A percentile compares a stretch with the other conserved stretches of the same genome.
phyloP scores from a whole-genome alignment of 805 yeast genomes.

The Metschnikowia peoriensis region DNA sequence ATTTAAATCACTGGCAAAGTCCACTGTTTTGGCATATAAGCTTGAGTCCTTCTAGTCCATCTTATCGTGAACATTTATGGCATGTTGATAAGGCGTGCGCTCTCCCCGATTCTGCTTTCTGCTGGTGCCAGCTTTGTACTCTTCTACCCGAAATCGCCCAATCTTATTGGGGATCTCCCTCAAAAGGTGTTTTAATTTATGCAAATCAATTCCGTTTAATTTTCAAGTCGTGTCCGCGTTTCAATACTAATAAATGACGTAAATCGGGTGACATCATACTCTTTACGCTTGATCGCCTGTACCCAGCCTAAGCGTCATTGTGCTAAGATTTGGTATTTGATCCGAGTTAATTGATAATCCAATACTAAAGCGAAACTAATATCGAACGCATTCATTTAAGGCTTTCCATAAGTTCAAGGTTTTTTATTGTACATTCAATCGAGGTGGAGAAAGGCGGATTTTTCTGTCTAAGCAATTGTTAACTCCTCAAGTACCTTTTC shows the following conservation, averaged over 20 bases:
- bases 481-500: background rate
- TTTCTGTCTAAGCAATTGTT: background rate
- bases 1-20: background rate
- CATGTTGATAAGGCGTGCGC: constrained; percentile 62
- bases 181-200: too few species aligned
- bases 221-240: too few species aligned
- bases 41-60: constrained; percentile 46
- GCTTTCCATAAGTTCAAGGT: too few species aligned
- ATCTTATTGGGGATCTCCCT: constrained; percentile 59
- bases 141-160: constrained; percentile 83
- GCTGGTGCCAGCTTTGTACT: constrained; percentile 84
- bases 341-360: background rate
- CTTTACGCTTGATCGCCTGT: background rate
- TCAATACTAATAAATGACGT: background rate
- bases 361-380: too few species aligned
- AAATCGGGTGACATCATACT: background rate
- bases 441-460: background rate
- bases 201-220: too few species aligned
- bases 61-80: constrained; percentile 85
- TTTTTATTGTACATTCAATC: too few species aligned
- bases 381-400: too few species aligned
- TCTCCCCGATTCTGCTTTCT: constrained; percentile 82
- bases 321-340: background rate
- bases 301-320: background rate
- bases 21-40: background rate